phyloP scores from a whole-genome alignment of 2,329 filamentous ascomycete genomes.

The Cladosporium halotolerans region DNA sequence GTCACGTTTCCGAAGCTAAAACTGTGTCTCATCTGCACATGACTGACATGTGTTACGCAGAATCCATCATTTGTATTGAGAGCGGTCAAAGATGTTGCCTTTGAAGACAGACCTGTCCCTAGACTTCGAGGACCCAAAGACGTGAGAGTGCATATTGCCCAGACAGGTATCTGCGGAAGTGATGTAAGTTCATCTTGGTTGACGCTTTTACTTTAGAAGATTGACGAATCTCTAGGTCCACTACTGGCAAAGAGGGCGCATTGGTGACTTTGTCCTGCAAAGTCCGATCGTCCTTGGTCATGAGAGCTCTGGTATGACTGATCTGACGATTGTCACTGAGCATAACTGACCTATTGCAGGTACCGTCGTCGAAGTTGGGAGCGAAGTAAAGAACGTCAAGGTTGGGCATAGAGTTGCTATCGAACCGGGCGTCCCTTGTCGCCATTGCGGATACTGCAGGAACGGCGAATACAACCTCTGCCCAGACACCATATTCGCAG shows the following conservation, averaged over 20 bases:
- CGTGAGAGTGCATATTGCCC: constrained; percentile 11
- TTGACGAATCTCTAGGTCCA: constrained; percentile 36
- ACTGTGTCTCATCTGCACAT: neutral
- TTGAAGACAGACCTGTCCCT: constrained; percentile 11
- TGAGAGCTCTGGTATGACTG: constrained; percentile 19
- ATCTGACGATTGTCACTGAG: neutral
- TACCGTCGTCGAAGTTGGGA: constrained; percentile 20
- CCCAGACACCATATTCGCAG: constrained; percentile 18
- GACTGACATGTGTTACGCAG: neutral
- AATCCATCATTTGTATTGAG: constrained; percentile 12
- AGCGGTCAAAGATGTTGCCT: constrained; percentile 4
- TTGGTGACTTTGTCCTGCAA: constrained; percentile 35
- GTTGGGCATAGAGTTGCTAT: constrained; percentile 27
- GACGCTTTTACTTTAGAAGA: neutral
- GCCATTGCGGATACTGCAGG: constrained; percentile 18
- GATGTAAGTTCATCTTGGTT: constrained; percentile 19
- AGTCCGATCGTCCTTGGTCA: constrained; percentile 27
- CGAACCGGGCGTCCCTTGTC: constrained; percentile 23
- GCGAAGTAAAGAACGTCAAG: constrained; percentile 21
- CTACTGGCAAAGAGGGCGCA: constrained; percentile 40
- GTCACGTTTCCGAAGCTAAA: neutral
- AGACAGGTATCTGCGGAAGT: constrained; percentile 14
- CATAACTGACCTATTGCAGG: constrained; percentile 10
- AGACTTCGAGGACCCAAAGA: constrained; percentile 4
- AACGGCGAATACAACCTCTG: constrained; percentile 20